Conservation (phyloP, 2,329 filamentous ascomycete genomes). For the Endothia cerciana region DNA sequence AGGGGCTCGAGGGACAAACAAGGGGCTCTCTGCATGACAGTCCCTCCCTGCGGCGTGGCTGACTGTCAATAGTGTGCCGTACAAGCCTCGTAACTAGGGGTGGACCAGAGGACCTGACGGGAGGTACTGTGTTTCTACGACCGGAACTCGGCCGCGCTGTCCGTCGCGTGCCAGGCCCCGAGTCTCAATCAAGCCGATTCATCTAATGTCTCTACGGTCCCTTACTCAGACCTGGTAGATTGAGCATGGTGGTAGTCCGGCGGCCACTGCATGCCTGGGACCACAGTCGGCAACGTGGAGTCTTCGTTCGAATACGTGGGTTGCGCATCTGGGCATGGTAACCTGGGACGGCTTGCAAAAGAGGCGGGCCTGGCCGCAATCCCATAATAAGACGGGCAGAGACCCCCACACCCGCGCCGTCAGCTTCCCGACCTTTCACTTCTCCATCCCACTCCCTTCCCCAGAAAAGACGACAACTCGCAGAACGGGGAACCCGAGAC, state of each 20-base stretch:
- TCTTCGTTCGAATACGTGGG: background rate
- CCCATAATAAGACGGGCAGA: conserved; percentile 19
- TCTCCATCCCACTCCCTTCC: conserved; percentile 28
- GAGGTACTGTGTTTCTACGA: background rate
- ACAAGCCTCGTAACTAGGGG: background rate
- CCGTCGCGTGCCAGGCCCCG: background rate
- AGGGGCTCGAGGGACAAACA: background rate
- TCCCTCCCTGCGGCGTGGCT: background rate
- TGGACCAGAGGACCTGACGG: background rate
- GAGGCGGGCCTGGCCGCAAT: conserved; percentile 12
- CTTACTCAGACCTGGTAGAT: background rate
- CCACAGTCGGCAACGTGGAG: conserved; percentile 1
- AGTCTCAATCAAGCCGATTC: background rate
- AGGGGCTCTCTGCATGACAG: conserved; percentile 1
- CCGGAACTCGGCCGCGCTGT: background rate
- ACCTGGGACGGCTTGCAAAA: conserved; percentile 11
- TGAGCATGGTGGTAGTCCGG: conserved; percentile 1
- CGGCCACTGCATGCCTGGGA: conserved; percentile 22
- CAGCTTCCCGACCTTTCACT: conserved; percentile 23
- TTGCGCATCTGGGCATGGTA: conserved; percentile 7
- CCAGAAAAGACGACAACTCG: conserved; percentile 24
- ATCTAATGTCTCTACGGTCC: background rate
- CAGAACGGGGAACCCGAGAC: conserved; percentile 17
- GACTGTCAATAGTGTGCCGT: background rate
- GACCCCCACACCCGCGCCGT: conserved; percentile 28